Evolutionary conservation across 2,329 filamentous ascomycete species (phyloP), one percentile per base, ranked within the genome.

Genomic region (Madurella fahalii): DNA sequence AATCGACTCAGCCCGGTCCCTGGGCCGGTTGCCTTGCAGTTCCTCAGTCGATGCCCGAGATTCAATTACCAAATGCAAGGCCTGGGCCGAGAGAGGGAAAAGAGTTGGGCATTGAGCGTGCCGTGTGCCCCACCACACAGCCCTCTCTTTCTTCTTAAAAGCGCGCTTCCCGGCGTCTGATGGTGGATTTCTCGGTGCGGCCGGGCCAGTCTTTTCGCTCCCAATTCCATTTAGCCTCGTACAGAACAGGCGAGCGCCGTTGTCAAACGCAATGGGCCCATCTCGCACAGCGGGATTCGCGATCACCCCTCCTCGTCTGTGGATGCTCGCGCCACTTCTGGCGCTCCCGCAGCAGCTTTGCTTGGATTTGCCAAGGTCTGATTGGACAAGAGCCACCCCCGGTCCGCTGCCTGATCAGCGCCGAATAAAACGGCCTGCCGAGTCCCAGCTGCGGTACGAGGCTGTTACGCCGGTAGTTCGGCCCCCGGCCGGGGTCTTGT

Each of bases 381-480:
- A 41, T 49, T 49, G 47, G 47, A 13, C 16, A 9, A 42, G 40
- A 20, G 12, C n/a, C 9, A n/a, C 31, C 31, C 43, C 48, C 31
- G 5, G 45, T 37, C 56, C n/a, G 55, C 45, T 54, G 52, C 50
- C 50, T 57, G 57, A 41, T 34, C n/a, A 39, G 47, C n/a, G 42
- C 18, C 54, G 50, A 59, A 59, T 57, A 52, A 59, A 18, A 55
- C 31, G 9, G 18, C 40, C 17, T 46, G 32, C 54, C 40, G 50
- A 43, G 49, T 46, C 53, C 57, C 85, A 86, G 67, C 89, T 90
- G 47, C 50, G 30, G 30, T 18, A 42, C 50, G 37, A 53, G 55
- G 56, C 48, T 50, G 45, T 47, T n/a, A 17, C 32, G 4, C 17
- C 51, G 51, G 55, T 43, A 54, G 47, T 49, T 48, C 40, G 34